A percentile compares a stretch with the other conserved stretches of the same genome.
Evolutionary conservation across 495 filamentous ascomycete species (phyloP).

Genomic region (Aspergillus ostianus): DNA sequence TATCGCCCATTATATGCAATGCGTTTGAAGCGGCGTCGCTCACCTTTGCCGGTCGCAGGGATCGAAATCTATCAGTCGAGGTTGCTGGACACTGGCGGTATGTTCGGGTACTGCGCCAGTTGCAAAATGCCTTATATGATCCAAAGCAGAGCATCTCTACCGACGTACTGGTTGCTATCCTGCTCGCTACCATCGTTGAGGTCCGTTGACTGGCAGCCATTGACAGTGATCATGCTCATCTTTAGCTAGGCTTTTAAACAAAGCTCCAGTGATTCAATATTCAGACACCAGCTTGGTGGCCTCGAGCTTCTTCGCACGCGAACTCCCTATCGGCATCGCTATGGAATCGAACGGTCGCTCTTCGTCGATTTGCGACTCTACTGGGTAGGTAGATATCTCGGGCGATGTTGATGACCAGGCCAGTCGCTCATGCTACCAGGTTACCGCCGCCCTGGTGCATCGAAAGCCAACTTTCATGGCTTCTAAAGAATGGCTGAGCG

Average conservation of each 20-base stretch:
- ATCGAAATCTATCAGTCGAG: conserved; percentile 19
- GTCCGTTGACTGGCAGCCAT: conserved; percentile 5
- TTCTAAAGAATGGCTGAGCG: conserved; percentile 24
- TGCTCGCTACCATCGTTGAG: conserved; percentile 27
- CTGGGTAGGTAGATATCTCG: conserved; percentile 17
- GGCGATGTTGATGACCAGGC: background rate
- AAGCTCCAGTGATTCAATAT: conserved; percentile 23
- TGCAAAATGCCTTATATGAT: conserved; percentile 22
- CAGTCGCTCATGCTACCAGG: conserved; percentile 11
- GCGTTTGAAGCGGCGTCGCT: conserved; percentile 27
- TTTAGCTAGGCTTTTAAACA: conserved; percentile 26
- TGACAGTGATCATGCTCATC: background rate
- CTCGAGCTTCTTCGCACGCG: conserved; percentile 22
- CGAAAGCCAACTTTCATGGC: conserved; percentile 26
- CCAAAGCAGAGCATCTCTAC: conserved; percentile 20
- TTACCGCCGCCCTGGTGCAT: conserved; percentile 25
- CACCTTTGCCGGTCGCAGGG: conserved; percentile 23
- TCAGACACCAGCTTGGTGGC: conserved; percentile 27
- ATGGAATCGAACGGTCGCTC: conserved; percentile 26
- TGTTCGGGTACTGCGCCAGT: conserved; percentile 14
- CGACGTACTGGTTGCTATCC: conserved; percentile 22
- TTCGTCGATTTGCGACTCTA: conserved; percentile 29
- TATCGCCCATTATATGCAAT: conserved; percentile 23
- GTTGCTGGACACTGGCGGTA: conserved; percentile 23
- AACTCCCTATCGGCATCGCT: conserved; percentile 27